Evolutionary conservation across 495 filamentous ascomycete species (phyloP), one percentile per base, ranked within the genome.

Genomic region (Saxophila tyrrhenica): DNA sequence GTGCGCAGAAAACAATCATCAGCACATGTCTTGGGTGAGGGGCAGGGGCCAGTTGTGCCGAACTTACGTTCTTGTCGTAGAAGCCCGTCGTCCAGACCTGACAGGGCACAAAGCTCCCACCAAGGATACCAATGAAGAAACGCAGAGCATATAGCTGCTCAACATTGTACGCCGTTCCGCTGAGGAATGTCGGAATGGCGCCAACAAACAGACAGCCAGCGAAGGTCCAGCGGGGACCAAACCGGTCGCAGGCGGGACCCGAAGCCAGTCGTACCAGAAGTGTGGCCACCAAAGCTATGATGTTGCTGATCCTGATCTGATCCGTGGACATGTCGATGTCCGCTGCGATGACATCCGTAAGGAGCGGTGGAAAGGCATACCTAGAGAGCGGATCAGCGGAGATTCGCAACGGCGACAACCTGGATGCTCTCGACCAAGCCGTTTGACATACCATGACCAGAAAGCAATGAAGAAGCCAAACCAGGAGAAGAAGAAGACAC

Each of bases 391-490:
- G 19, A 51, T n/a, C 10, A 1, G 39, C 45, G 38, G 43, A 52
- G 44, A 56, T 48, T 19, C 25, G 39, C 22, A 23, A 10, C 17
- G n/a, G n/a, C n/a, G n/a, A n/a, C n/a, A n/a, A n/a, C n/a, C n/a
- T 44, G 24, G 23, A n/a, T n/a, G n/a, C n/a, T n/a, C n/a, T n/a
- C n/a, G n/a, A n/a, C n/a, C n/a, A n/a, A n/a, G n/a, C n/a, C n/a
- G n/a, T n/a, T n/a, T 20, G 38, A 53, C 65, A 65, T 82, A 87
- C 85, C 91, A 97, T 1, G 87, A 91, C 70, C 88, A 85, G 73
- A 97, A 97, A 20, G 89, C 88, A 54, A 96, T 80, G 82, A 96
- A 87, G 72, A 97, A 97, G 9, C 91, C 91, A 47, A 88, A 78
- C 84, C 90, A 95, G 0, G 89, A 87, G 71, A 96, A 95, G 75